These are phyloP conservation scores for Gillenia trifoliata DNA, from an alignment of 306 rosid genomes.

Conservation along the genomic window DNA sequence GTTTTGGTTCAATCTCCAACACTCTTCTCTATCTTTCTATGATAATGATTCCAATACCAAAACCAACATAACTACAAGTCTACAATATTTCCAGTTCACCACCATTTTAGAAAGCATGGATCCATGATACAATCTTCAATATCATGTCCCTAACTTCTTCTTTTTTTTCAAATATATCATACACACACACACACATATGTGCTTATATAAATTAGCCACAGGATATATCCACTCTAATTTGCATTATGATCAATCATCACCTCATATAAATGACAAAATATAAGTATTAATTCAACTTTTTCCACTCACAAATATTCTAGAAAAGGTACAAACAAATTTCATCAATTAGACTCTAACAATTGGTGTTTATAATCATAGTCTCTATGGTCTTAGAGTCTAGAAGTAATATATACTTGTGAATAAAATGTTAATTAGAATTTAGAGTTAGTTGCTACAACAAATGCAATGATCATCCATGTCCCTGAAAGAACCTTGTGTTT, in stretches of 20 bases:
- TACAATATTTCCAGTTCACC: not conserved
- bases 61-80: constrained; percentile 13
- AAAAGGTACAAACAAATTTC: constrained; percentile 23
- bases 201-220: constrained; percentile 38
- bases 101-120: constrained; percentile 3
- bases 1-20: constrained; percentile 14
- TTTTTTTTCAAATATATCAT: constrained; percentile 10
- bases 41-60: constrained; percentile 27
- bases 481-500: constrained; percentile 50
- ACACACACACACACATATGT: not conserved
- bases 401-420: constrained; percentile 30
- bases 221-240: constrained; percentile 35
- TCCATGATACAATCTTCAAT: constrained; percentile 16
- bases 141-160: constrained; percentile 13
- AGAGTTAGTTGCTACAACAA: constrained; percentile 25
- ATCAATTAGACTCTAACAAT: constrained; percentile 21
- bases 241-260: constrained; percentile 57
- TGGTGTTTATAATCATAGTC: constrained; percentile 21
- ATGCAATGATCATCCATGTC: constrained; percentile 48
- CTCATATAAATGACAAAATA: constrained; percentile 34
- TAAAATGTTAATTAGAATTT: constrained; percentile 34
- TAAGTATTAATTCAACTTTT: constrained; percentile 24
- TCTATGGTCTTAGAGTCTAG: constrained; percentile 27
- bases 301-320: constrained; percentile 24
- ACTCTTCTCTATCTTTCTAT: constrained; percentile 14